A percentile compares a stretch with the other conserved stretches of the same genome.
These are phyloP conservation scores for Alternaria gaisen DNA, from an alignment of 2,329 filamentous ascomycete species.

Conservation along the genomic window DNA sequence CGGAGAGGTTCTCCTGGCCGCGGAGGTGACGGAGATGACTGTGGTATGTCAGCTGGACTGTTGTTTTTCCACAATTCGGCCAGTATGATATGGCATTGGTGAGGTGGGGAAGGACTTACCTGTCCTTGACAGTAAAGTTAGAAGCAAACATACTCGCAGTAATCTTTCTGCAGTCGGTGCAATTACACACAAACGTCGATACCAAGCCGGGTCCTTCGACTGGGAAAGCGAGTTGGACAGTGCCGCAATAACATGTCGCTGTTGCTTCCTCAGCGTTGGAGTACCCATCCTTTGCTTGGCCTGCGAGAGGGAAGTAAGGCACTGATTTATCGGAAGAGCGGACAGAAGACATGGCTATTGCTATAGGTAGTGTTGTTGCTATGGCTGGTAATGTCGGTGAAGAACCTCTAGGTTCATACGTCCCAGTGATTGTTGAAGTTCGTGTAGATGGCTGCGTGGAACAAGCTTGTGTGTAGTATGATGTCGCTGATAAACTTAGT, in stretches of 20 bases:
- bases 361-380: neutral
- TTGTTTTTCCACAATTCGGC: neutral
- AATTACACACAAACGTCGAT: slow-evolving; percentile 67
- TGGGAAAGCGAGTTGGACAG: slow-evolving; percentile 48
- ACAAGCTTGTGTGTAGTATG: neutral
- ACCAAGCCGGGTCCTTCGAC: slow-evolving; percentile 57
- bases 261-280: slow-evolving; percentile 34
- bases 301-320: slow-evolving; percentile 29
- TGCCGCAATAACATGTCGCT: slow-evolving; percentile 43
- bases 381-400: neutral
- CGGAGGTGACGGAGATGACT: slow-evolving; percentile 58
- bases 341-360: slow-evolving; percentile 8
- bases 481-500: neutral
- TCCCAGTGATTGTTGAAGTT: neutral
- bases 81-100: too few relatives aligned
- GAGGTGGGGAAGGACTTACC: slow-evolving; percentile 27
- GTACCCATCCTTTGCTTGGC: slow-evolving; percentile 30
- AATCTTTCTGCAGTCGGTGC: slow-evolving; percentile 68
- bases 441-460: neutral
- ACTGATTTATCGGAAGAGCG: slow-evolving; percentile 8
- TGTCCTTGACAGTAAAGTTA: slow-evolving; percentile 62
- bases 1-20: slow-evolving; percentile 59
- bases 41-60: neutral
- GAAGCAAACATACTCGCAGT: slow-evolving; percentile 68
- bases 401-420: neutral